Conservation (phyloP, 257 asterid species). For the Ligustrum vulgare region DNA sequence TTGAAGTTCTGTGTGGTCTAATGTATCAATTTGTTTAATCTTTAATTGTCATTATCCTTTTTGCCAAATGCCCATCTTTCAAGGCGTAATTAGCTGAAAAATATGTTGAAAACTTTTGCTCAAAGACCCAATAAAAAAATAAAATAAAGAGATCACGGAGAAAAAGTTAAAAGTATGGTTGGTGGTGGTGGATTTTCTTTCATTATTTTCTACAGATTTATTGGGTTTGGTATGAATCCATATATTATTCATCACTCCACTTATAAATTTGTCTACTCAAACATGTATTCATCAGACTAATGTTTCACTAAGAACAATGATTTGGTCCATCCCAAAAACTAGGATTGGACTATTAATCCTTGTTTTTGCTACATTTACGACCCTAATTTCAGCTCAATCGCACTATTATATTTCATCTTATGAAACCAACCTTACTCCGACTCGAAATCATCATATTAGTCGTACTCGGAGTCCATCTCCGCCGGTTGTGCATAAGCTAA, state of each 20-base stretch:
- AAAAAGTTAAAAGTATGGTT: background rate
- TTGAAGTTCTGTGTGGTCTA: background rate
- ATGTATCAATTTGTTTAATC: background rate
- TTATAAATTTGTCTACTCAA: constrained; percentile 2
- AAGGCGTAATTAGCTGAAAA: constrained; percentile 16
- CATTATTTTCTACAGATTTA: background rate
- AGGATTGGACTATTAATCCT: background rate
- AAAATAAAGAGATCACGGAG: background rate
- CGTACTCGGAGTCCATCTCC: background rate
- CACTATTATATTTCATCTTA: background rate
- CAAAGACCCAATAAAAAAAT: background rate
- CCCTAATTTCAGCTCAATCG: background rate
- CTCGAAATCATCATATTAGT: background rate
- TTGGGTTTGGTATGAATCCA: constrained; percentile 4
- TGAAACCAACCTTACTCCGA: background rate
- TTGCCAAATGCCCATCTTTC: background rate
- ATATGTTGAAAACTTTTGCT: constrained; percentile 1
- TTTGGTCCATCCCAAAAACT: constrained; percentile 5
- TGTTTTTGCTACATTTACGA: background rate
- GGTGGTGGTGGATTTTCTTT: background rate
- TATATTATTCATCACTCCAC: background rate
- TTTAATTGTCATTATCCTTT: background rate
- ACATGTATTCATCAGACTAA: background rate
- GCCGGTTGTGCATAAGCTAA: background rate
- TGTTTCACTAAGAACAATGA: constrained; percentile 9